These are phyloP conservation scores for Plasmodium fragile DNA, from an alignment of 169 alveolate species.

Conservation along the genomic window DNA sequence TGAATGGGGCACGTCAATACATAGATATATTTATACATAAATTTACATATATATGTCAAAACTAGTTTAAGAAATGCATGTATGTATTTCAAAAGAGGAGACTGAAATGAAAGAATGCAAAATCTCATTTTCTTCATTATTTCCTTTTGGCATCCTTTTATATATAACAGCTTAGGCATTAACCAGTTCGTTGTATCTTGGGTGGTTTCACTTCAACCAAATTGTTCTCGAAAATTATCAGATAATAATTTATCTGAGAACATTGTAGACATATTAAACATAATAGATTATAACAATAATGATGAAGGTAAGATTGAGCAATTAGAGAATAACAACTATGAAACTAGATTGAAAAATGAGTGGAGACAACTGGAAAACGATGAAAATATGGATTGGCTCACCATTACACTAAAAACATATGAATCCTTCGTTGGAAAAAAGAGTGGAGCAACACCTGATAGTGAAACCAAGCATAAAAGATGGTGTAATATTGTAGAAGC, in stretches of 20 bases:
- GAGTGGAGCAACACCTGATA: neutral
- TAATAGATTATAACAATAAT: neutral
- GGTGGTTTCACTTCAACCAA: neutral
- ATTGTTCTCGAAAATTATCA: neutral
- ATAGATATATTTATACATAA: neutral
- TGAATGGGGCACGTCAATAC: neutral
- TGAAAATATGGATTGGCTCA: neutral
- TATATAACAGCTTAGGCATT: neutral
- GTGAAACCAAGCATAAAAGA: neutral
- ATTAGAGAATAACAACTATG: neutral
- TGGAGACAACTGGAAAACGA: neutral
- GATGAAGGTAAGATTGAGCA: neutral
- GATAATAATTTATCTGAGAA: neutral
- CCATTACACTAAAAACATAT: neutral
- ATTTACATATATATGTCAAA: neutral
- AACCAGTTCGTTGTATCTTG: neutral
- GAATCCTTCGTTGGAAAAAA: neutral
- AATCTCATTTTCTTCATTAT: neutral
- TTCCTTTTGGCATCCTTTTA: neutral
- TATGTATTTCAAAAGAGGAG: neutral
- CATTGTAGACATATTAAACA: neutral
- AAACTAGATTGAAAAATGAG: neutral
- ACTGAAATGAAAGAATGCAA: neutral
- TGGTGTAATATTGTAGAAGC: neutral
- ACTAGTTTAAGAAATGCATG: neutral